A percentile compares a stretch with the other conserved stretches of the same genome.
Evolutionary conservation across 2,329 filamentous ascomycete genomes (phyloP).

Genomic region (Ophiostoma quercus): DNA sequence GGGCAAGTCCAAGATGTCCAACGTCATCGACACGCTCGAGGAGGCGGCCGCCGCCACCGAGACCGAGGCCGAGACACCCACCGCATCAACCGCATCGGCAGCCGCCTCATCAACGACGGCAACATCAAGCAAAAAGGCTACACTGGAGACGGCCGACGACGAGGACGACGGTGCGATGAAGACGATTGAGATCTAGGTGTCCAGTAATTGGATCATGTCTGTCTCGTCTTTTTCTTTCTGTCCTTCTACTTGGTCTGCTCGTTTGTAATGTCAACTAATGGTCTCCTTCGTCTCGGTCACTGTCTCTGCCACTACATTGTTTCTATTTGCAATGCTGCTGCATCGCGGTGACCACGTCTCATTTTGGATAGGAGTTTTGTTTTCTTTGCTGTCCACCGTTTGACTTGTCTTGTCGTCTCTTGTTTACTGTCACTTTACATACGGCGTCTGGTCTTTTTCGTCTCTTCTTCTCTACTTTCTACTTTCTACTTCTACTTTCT

Average conservation of each 20-base stretch:
- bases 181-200: constrained; percentile 16
- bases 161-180: constrained; percentile 15
- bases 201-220: neutral
- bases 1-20: constrained; percentile 16
- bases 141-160: neutral
- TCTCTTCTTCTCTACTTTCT: neutral
- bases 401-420: constrained; percentile 2
- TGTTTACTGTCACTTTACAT: neutral
- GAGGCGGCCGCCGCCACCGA: constrained; percentile 7
- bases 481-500: neutral
- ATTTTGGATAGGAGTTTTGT: constrained; percentile 15
- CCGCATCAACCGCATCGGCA: neutral
- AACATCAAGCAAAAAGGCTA: neutral
- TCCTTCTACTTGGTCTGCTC: neutral
- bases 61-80: neutral
- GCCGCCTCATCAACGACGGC: neutral
- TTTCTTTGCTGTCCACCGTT: neutral
- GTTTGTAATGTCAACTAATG: constrained; percentile 10
- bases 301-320: neutral
- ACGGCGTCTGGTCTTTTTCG: neutral
- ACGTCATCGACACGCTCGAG: constrained; percentile 10
- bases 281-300: neutral
- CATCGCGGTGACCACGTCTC: neutral
- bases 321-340: neutral
- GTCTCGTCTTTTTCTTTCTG: neutral